These are phyloP conservation scores for Ophiocordyceps camponoti-rufipedis DNA, from an alignment of 2,329 filamentous ascomycete genomes.

Conservation along the genomic window DNA sequence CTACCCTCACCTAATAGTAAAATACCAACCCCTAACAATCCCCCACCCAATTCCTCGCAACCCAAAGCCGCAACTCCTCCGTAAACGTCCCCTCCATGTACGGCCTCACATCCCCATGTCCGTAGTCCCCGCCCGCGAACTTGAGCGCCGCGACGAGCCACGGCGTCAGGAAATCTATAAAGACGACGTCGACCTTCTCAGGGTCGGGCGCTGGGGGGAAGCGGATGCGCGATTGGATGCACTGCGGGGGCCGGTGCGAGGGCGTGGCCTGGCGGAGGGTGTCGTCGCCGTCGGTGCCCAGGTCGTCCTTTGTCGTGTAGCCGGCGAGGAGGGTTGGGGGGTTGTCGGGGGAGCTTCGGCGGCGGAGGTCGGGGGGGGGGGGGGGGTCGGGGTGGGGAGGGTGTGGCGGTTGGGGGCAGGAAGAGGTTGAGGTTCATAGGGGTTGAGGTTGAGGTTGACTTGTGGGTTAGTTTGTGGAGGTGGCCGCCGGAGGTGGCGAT, in stretches of 20 bases:
- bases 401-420: no score
- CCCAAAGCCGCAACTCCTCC: conserved; percentile 36
- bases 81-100: conserved; percentile 39
- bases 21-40: conserved; percentile 21
- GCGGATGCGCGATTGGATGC: conserved; percentile 49
- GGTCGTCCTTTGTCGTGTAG: conserved; percentile 80
- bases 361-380: not conserved
- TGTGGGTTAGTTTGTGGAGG: no score
- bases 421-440: no score
- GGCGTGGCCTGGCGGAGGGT: conserved; percentile 60
- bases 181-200: conserved; percentile 69
- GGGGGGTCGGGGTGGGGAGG: no score
- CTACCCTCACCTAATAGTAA: no score
- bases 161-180: conserved; percentile 76
- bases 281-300: conserved; percentile 73
- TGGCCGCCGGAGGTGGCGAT: no score
- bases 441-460: no score
- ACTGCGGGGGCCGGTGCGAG: conserved; percentile 69
- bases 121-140: conserved; percentile 33
- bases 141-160: conserved; percentile 63
- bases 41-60: conserved; percentile 36
- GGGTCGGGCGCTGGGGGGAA: conserved; percentile 42
- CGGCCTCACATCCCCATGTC: conserved; percentile 23
- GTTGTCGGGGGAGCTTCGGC: conserved; percentile 2
- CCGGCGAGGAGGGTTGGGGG: conserved; percentile 34